Conservation (phyloP, 352 stramenopile species). For the Pythium sukuiense region DNA sequence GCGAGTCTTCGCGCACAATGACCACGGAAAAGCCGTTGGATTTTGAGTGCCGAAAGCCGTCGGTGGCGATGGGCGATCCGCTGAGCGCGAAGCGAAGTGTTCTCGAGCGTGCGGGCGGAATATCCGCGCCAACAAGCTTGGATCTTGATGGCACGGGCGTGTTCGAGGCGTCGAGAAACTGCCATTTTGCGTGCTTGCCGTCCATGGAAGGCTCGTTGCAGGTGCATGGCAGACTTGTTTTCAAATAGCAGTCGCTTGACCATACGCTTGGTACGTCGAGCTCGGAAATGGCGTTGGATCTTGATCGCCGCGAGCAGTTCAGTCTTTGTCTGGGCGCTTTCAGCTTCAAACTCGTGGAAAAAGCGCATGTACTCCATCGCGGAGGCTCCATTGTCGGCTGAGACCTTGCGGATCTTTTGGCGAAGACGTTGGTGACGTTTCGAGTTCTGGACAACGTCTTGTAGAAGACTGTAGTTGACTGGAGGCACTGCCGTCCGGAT, state of each 20-base stretch:
- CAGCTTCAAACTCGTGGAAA: conserved; percentile 58
- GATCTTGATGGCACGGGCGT: conserved; percentile 45
- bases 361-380: conserved; percentile 79
- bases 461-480: conserved; percentile 57
- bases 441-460: conserved; percentile 73
- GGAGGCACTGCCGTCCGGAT: conserved; percentile 44
- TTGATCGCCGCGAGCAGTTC: conserved; percentile 48
- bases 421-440: conserved; percentile 63
- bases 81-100: conserved; percentile 6
- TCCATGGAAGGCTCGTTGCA: conserved; percentile 70
- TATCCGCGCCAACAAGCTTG: conserved; percentile 54
- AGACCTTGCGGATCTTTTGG: conserved; percentile 53
- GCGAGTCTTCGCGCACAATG: conserved; percentile 36
- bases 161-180: conserved; percentile 32
- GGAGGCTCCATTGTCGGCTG: conserved; percentile 40
- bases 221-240: conserved; percentile 52
- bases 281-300: conserved; percentile 69
- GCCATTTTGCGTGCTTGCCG: conserved; percentile 47
- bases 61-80: conserved; percentile 30
- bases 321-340: conserved; percentile 49
- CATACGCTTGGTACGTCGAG: conserved; percentile 39
- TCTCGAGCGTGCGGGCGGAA: conserved; percentile 36
- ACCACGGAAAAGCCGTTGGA: conserved; percentile 66
- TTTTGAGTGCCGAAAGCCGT: conserved; percentile 32
- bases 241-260: conserved; percentile 52